Percentiles rank a stretch among this genome's conserved stretches.
Conservation (phyloP, 257 asterid genomes). For the Buddleja alternifolia region DNA sequence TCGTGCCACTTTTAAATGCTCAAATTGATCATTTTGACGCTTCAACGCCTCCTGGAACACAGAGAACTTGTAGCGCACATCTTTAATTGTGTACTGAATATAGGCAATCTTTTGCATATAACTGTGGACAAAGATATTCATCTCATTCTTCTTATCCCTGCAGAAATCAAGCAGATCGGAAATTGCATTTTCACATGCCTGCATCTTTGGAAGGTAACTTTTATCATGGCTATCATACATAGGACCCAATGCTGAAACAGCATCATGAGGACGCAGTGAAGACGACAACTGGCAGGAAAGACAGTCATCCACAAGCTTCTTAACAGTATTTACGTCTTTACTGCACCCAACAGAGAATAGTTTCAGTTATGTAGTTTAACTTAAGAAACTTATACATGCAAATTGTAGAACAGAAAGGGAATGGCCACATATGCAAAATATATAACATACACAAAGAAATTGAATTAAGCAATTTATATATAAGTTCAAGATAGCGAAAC, state of each 20-base stretch:
- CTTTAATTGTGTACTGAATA: constrained; percentile 82
- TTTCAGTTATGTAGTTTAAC: too few relatives aligned
- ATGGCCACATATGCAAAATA: not conserved
- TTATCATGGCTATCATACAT: constrained; percentile 88
- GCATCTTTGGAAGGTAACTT: constrained; percentile 83
- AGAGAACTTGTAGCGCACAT: constrained; percentile 77
- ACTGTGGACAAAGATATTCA: constrained; percentile 79
- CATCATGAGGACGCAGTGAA: constrained; percentile 97
- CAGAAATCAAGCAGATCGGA: constrained; percentile 73
- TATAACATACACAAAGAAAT: not conserved
- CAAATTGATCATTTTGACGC: constrained; percentile 88
- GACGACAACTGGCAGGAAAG: constrained; percentile 72
- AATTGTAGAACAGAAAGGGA: constrained; percentile 2
- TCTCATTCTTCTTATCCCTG: constrained; percentile 83
- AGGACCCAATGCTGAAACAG: constrained; percentile 98
- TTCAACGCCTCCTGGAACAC: constrained; percentile 95
- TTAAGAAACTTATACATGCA: constrained; percentile 15
- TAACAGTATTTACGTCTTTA: constrained; percentile 89
- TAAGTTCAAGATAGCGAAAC: not conserved
- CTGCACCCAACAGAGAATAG: constrained; percentile 54
- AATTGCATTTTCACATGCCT: constrained; percentile 66
- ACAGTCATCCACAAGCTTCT: constrained; percentile 93
- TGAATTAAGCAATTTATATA: not conserved
- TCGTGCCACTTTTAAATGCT: constrained; percentile 81
- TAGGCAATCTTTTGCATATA: constrained; percentile 93